Evolutionary conservation across 495 filamentous ascomycete species (phyloP).

Genomic region (Cetradonia linearis): DNA sequence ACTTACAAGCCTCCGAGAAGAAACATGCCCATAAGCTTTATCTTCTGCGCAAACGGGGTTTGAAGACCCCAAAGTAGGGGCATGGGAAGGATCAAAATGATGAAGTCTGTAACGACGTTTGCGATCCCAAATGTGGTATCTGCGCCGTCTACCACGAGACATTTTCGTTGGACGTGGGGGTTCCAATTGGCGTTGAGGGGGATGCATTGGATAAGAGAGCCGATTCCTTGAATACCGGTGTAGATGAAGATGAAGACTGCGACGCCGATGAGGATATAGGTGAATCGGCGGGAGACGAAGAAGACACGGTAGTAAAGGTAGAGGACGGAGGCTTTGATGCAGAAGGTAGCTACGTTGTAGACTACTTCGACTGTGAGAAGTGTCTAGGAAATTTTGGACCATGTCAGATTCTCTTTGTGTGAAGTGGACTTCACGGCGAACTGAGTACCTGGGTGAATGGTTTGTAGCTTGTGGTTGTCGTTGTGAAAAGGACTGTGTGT

Average conservation of each 20-base stretch:
- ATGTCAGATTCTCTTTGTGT: background rate
- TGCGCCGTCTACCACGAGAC: constrained; percentile 24
- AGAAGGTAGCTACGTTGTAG: background rate
- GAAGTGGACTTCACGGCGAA: background rate
- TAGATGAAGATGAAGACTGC: constrained; percentile 31
- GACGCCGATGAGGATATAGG: constrained; percentile 27
- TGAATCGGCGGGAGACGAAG: constrained; percentile 27
- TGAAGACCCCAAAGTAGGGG: constrained; percentile 26
- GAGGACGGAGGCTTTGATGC: constrained; percentile 28
- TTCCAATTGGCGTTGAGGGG: constrained; percentile 10
- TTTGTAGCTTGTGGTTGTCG: background rate
- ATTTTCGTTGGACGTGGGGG: constrained; percentile 12
- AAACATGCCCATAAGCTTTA: constrained; percentile 20
- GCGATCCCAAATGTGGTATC: constrained; percentile 23
- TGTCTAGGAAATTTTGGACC: background rate
- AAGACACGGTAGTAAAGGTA: constrained; percentile 32
- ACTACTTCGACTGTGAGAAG: constrained; percentile 11
- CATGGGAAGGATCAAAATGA: constrained; percentile 27
- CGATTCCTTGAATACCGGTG: background rate
- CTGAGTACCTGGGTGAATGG: constrained; percentile 9
- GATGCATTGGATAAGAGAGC: constrained; percentile 8
- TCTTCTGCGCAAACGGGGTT: constrained; percentile 26
- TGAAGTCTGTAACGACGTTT: constrained; percentile 28
- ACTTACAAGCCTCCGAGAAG: constrained; percentile 6
- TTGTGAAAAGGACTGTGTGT: constrained; percentile 2